These are phyloP conservation scores for Pichia sp. DNA, from an alignment of 1,139 yeast genomes.

Conservation along the genomic window DNA sequence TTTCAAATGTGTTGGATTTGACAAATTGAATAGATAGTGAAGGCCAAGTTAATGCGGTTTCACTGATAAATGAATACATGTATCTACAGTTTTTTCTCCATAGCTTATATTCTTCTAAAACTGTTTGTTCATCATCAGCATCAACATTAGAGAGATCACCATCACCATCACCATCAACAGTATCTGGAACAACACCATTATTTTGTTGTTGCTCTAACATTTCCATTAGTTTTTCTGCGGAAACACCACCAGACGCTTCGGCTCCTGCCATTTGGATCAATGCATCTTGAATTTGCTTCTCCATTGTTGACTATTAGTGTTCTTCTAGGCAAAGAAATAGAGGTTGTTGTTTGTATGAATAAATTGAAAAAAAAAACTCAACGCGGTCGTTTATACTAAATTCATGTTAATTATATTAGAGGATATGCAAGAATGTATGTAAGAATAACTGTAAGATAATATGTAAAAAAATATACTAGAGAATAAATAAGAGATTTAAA, in stretches of 20 bases:
- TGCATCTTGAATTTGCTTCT: not conserved
- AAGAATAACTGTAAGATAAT: no score
- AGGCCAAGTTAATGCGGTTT: slow-evolving; percentile 77
- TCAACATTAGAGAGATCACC: not conserved
- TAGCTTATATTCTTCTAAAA: slow-evolving; percentile 64
- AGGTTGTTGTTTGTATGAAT: no score
- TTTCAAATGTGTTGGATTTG: slow-evolving; percentile 37
- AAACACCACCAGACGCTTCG: not conserved
- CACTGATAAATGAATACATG: slow-evolving; percentile 76
- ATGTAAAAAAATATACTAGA: not conserved
- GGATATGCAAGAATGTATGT: not conserved
- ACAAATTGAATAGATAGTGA: slow-evolving; percentile 74
- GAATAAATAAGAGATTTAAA: not conserved
- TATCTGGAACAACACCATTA: not conserved
- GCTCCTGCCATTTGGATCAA: not conserved
- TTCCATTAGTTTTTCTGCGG: not conserved
- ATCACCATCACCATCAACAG: slow-evolving; percentile 1
- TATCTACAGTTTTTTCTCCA: slow-evolving; percentile 77
- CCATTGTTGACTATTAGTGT: not conserved
- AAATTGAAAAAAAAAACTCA: not conserved
- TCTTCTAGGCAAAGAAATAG: no score
- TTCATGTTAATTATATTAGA: no score
- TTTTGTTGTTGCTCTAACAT: not conserved
- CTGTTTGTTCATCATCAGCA: slow-evolving; percentile 30
- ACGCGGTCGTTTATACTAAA: not conserved